Evolutionary conservation across 441 rosid genomes (phyloP), one percentile per base, ranked within the genome.

Genomic region (Erysimum pusillum): DNA sequence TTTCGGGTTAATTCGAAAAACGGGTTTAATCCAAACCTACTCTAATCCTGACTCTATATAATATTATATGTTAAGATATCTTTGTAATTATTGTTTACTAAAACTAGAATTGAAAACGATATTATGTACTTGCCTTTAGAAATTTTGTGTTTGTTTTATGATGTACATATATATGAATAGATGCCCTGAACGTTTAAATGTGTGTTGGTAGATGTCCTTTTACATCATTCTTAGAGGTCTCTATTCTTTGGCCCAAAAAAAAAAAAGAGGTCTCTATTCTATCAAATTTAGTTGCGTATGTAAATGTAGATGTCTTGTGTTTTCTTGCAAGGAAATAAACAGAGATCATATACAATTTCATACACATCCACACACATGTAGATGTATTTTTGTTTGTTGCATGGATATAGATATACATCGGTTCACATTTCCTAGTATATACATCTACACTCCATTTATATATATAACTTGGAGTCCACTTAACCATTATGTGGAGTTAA

Each of bases 181-280:
- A 54, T 74, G 65, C 71, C 14, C 28, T 56, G 57, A 45, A 74
- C 77, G 66, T 74, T 34, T 25, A 57, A 41, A 13, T 22, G 39
- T 52, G 48, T 57, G 58, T 56, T 54, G 71, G 31, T 65, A 74
- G 5, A 64, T 74, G 77, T 64, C 49, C 25, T 20, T 54, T 56
- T 44, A 20, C 20, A 62, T 45, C 54, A 54, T 54, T 64, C 39
- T 11, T 54, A 74, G 46, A 45, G 38, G 65, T 57, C 32, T 22
- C 25, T 66, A 22, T 49, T 56, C 31, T 35, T n/a, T n/a, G n/a
- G n/a, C n/a, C n/a, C n/a, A n/a, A n/a, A n/a, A n/a, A n/a, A n/a
- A n/a, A n/a, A n/a, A n/a, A n/a, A 74, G 46, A 45, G 38, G 65
- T 57, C 32, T 22, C 25, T 66, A 22, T 49, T 56, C 31, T 35